Conservation (phyloP, 2,329 filamentous ascomycete genomes). For the Apiospora pterosperma region DNA sequence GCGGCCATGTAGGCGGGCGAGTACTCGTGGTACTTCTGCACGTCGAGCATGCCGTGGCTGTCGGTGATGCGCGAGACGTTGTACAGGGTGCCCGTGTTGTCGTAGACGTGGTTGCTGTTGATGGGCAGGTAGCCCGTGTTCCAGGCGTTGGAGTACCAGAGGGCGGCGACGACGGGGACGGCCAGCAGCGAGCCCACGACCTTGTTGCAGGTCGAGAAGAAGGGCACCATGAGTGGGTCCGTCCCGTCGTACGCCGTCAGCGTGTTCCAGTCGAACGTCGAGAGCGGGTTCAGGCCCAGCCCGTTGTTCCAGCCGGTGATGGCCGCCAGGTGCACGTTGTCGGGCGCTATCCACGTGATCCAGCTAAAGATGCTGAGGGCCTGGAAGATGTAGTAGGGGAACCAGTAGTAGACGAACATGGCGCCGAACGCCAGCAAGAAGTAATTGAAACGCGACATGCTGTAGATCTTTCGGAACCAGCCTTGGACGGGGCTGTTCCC, state of each 20-base stretch:
- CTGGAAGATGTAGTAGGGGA: conserved; percentile 48
- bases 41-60: conserved; percentile 43
- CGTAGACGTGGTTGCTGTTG: conserved; percentile 50
- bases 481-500: conserved; percentile 38
- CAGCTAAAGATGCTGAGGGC: conserved; percentile 45
- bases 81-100: conserved; percentile 52
- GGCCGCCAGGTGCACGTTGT: conserved; percentile 44
- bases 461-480: conserved; percentile 36
- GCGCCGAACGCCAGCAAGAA: conserved; percentile 38
- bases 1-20: conserved; percentile 52
- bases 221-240: conserved; percentile 31
- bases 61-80: conserved; percentile 50
- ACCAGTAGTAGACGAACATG: conserved; percentile 51
- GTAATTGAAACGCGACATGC: conserved; percentile 41
- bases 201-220: conserved; percentile 60
- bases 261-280: conserved; percentile 40
- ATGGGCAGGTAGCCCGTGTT: conserved; percentile 57
- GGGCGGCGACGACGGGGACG: conserved; percentile 49
- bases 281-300: conserved; percentile 40
- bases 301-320: conserved; percentile 33
- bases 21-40: conserved; percentile 48
- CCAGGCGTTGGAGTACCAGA: conserved; percentile 59
- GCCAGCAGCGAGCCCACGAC: conserved; percentile 54
- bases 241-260: conserved; percentile 17
- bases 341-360: conserved; percentile 44